These are phyloP conservation scores for Chaetomiaceae sp. DNA, from an alignment of 2,329 filamentous ascomycete genomes.

Conservation along the genomic window DNA sequence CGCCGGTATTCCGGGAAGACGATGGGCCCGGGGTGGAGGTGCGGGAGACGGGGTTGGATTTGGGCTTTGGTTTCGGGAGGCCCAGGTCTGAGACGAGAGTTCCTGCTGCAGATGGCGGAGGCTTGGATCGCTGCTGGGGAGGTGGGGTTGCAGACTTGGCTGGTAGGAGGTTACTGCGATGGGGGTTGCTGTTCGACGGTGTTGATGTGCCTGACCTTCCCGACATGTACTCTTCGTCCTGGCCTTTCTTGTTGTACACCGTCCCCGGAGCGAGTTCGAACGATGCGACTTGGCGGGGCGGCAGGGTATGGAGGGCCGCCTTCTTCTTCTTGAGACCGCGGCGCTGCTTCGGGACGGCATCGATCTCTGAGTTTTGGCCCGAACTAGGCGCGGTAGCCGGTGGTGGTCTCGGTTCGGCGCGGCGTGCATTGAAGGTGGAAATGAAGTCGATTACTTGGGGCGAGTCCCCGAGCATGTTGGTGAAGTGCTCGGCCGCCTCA, in stretches of 20 bases:
- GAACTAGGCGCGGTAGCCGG: conserved; percentile 27
- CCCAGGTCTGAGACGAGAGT: conserved; percentile 72
- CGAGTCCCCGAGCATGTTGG: conserved; percentile 82
- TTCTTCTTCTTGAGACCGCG: conserved; percentile 56
- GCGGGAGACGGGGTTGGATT: conserved; percentile 49
- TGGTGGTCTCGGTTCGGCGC: conserved; percentile 40
- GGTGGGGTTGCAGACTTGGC: conserved; percentile 46
- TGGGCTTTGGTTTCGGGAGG: conserved; percentile 47
- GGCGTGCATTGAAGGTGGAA: conserved; percentile 70
- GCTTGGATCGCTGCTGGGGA: conserved; percentile 41
- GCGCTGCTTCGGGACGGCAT: conserved; percentile 46
- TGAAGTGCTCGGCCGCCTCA: conserved; percentile 78
- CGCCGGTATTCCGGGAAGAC: conserved; percentile 33
- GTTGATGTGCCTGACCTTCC: conserved; percentile 41
- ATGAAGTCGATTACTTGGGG: conserved; percentile 73
- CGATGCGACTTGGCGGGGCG: conserved; percentile 59
- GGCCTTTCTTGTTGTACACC: conserved; percentile 69
- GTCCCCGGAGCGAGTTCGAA: conserved; percentile 59
- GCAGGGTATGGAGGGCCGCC: conserved; percentile 57
- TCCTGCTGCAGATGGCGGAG: conserved; percentile 66
- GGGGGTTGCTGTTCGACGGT: conserved; percentile 34
- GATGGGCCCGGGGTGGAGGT: conserved; percentile 51
- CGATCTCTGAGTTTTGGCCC: conserved; percentile 28
- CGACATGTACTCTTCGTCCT: conserved; percentile 69
- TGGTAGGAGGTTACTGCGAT: conserved; percentile 41